Percentiles rank a stretch among this genome's conserved stretches.
Conservation (phyloP, 345 rosid genomes). For the Boechera retrofracta region DNA sequence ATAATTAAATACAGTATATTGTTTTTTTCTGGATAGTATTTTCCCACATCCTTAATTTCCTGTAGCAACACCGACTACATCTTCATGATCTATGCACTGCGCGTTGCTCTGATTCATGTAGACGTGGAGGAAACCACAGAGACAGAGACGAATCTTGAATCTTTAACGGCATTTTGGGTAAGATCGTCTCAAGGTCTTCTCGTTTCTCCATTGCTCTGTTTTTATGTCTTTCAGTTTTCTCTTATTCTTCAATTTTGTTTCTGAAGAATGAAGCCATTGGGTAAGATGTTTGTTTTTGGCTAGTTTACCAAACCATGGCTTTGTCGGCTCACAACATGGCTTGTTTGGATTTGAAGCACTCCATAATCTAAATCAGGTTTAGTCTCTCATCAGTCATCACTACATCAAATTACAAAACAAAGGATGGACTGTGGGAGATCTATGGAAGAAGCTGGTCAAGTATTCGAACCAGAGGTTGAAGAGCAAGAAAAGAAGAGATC, state of each 20-base stretch:
- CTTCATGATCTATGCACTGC: too few relatives aligned
- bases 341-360: constrained; percentile 57
- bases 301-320: not conserved
- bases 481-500: constrained; percentile 45
- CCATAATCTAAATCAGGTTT: constrained; percentile 61
- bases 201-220: too few relatives aligned
- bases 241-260: too few relatives aligned
- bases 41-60: not conserved
- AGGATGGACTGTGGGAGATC: constrained; percentile 84
- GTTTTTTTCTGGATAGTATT: not conserved
- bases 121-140: too few relatives aligned
- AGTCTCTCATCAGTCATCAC: not conserved
- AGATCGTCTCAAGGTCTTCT: too few relatives aligned
- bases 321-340: constrained; percentile 16
- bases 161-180: too few relatives aligned
- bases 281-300: too few relatives aligned
- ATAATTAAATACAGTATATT: not conserved
- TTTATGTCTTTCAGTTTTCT: too few relatives aligned
- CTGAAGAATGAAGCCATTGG: too few relatives aligned
- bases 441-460: constrained; percentile 71
- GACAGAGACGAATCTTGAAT: too few relatives aligned
- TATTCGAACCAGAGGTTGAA: constrained; percentile 62
- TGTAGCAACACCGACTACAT: too few relatives aligned
- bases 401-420: constrained; percentile 25
- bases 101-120: too few relatives aligned